A percentile compares a stretch with the other conserved stretches of the same genome.
These are phyloP conservation scores for Tolypocladium amazonense DNA, from an alignment of 2,329 filamentous ascomycete genomes.

Conservation along the genomic window DNA sequence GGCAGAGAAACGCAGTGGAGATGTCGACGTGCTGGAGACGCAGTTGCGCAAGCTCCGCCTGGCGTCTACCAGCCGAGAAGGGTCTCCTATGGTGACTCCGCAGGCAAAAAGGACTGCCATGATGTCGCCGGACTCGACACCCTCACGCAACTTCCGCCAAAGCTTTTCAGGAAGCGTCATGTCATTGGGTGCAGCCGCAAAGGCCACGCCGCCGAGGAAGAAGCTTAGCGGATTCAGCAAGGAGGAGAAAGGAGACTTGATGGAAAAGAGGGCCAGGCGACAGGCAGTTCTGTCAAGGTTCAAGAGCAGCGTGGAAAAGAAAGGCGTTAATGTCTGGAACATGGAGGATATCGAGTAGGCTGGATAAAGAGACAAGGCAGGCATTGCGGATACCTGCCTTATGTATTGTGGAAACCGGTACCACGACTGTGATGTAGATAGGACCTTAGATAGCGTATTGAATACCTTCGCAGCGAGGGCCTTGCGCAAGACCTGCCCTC, in stretches of 20 bases:
- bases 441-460: neutral
- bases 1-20: constrained; percentile 82
- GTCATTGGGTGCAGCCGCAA: constrained; percentile 28
- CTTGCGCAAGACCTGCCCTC: too few relatives aligned
- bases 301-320: constrained; percentile 35
- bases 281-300: constrained; percentile 43
- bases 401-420: neutral
- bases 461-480: neutral
- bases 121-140: constrained; percentile 33
- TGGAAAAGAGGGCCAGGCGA: constrained; percentile 41
- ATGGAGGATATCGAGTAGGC: constrained; percentile 36
- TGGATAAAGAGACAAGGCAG: neutral
- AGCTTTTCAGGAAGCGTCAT: constrained; percentile 24
- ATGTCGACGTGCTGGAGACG: constrained; percentile 81
- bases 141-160: constrained; percentile 29
- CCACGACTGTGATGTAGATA: neutral
- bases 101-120: constrained; percentile 25
- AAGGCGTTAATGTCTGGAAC: constrained; percentile 38
- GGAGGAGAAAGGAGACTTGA: constrained; percentile 47
- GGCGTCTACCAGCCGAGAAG: constrained; percentile 31
- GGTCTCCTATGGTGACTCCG: constrained; percentile 28
- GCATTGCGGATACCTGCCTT: neutral
- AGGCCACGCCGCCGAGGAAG: constrained; percentile 41
- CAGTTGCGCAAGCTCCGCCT: constrained; percentile 68
- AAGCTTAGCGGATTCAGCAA: constrained; percentile 51